Conservation (phyloP, 345 rosid genomes). For the Combretum micranthum region DNA sequence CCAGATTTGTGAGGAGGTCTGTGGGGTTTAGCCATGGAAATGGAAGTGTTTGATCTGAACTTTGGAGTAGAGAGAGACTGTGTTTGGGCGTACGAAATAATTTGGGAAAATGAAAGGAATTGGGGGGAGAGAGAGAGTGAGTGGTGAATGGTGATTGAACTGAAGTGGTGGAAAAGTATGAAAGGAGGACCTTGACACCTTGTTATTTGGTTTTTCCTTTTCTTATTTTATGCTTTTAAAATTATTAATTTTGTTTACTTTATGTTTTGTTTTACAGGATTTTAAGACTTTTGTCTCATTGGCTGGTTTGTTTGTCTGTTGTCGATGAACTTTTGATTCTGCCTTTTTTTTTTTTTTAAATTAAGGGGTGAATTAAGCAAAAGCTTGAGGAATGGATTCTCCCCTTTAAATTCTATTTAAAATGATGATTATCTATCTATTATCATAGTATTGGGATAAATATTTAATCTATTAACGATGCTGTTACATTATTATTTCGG, state of each 20-base stretch:
- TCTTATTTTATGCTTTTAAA: background rate
- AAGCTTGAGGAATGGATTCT: too few species aligned
- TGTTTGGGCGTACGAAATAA: background rate
- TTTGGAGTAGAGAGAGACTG: background rate
- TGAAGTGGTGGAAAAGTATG: background rate
- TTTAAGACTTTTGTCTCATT: too few species aligned
- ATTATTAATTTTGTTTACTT: too few species aligned
- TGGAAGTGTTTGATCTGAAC: background rate
- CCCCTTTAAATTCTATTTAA: too few species aligned
- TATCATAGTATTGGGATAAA: too few species aligned
- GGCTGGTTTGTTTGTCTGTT: too few species aligned
- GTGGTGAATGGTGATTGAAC: background rate
- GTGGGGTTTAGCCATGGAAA: conserved; percentile 12
- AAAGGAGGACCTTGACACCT: conserved; percentile 9
- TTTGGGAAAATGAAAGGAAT: conserved; percentile 3
- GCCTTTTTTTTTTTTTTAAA: background rate
- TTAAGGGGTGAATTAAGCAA: background rate
- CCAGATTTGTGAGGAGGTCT: conserved; percentile 31
- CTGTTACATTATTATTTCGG: too few species aligned
- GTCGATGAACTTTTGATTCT: too few species aligned
- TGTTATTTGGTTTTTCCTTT: background rate
- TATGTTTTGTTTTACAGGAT: too few species aligned
- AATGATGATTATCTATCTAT: too few species aligned
- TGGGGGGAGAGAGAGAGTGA: background rate
- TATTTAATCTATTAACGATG: too few species aligned